Evolutionary conservation across 1,139 yeast genomes (phyloP), one percentile per base, ranked within the genome.

Genomic region (Protomyces pachydermus): DNA sequence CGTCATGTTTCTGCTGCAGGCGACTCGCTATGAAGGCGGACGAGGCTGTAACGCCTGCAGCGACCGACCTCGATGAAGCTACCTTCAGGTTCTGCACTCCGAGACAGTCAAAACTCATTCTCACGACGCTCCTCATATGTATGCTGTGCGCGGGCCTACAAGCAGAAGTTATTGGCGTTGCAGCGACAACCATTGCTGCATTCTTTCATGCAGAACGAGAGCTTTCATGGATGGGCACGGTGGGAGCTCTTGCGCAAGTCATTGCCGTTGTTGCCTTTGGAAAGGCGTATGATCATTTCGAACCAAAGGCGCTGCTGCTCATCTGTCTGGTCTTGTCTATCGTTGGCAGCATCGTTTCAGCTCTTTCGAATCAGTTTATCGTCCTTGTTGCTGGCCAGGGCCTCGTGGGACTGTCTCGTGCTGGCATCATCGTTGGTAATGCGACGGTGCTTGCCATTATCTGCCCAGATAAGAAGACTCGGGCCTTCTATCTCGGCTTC

Each of bases 141-240:
- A 58, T 58, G 62, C 42, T 58, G 6, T 50, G 56, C 23, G 51
- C 56, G 6, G 62, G 62, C 2, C 46, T 58, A 2, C 56, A 58
- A 9, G 42, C 34, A 12, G 54, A 58, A 25, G 53, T 51, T 2
- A 48, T 58, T 8, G 62, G 62, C 10, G 62, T 39, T 34, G 54
- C 54, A 9, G 39, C 45, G 25, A 56, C 62, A 5, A 25, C 23
- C 3, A 58, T 58, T 20, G 51, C 62, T 28, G 45, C 42, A 14
- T 45, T 16, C n/a, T 52, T 58, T n/a, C n/a, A 39, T 3, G 35
- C 56, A 9, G 56, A 58, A 42, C 39, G 16, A 16, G 55, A 50
- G 8, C 18, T 58, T 28, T 28, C 51, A 8, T 58, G 62, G 62
- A n/a, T 58, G 35, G 51, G 35, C 20, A 28, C 56, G 14, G 46